Percentiles rank a stretch among this genome's conserved stretches.
These are phyloP conservation scores for Suillus ampliporus DNA, from an alignment of 768 basidiomycete genomes.

Conservation along the genomic window DNA sequence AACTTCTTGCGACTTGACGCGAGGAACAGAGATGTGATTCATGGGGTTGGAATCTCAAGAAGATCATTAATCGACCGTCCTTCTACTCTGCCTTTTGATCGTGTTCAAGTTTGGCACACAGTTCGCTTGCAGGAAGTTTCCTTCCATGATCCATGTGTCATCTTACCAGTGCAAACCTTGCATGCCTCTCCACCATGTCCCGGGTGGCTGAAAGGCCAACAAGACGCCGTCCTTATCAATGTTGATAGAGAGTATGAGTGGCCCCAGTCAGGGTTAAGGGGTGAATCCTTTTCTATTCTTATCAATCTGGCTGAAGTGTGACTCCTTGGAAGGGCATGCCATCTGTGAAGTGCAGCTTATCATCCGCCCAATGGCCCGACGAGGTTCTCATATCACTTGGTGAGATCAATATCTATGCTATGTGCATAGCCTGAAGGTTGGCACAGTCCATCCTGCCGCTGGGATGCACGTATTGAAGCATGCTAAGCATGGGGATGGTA, in stretches of 20 bases:
- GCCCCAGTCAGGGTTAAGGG: conserved; percentile 19
- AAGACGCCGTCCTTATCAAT: conserved; percentile 27
- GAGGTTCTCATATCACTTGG: too few relatives aligned
- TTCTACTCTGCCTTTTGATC: neutral
- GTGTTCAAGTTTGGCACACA: neutral
- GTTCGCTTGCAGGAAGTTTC: neutral
- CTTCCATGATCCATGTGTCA: neutral
- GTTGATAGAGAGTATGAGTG: conserved; percentile 21
- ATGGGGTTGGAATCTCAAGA: neutral
- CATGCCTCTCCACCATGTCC: conserved; percentile 26
- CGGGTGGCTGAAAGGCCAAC: conserved; percentile 26
- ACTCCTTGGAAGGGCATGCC: too few relatives aligned
- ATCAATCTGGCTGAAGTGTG: neutral
- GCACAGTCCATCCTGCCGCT: too few relatives aligned
- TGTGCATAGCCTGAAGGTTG: too few relatives aligned
- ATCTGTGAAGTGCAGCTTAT: too few relatives aligned
- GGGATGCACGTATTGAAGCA: too few relatives aligned
- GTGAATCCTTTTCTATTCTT: conserved; percentile 4
- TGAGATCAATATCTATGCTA: too few relatives aligned
- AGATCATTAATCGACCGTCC: neutral
- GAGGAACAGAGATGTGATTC: neutral
- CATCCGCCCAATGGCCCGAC: too few relatives aligned
- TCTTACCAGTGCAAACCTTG: conserved; percentile 24
- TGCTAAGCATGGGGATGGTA: too few relatives aligned
- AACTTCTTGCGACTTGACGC: neutral